Base-by-base conservation (phyloP, 306 rosid species). In the Dalbergia oliveri region DNA sequence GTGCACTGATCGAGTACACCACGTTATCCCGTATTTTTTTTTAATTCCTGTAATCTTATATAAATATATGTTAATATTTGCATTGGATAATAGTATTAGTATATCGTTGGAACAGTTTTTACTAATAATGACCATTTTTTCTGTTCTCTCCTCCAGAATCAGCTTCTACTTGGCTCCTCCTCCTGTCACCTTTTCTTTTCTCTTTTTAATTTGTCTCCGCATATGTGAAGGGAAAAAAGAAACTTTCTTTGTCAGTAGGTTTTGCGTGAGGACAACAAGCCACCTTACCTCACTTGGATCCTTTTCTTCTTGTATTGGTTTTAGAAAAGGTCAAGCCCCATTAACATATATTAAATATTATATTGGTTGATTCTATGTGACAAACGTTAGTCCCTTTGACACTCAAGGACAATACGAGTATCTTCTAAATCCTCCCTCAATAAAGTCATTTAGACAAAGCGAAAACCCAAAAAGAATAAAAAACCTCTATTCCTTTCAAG, bases 341-440 rank as follows among this genome's bases (percentile, higher is more conserved):
- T 18, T 76, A 72, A n/a, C 47, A 18, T 79, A 37, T 37, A 37
- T 37, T 37, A 3, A 37, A 44, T 44, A 44, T 80, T 77, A 79
- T 84, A 85, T 81, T 49, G 33, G 82, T 77, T 83, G 99, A 96
- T 89, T 93, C 99, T 90, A 13, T 90, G 15, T 84, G 97, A 93
- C 98, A 96, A 93, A 91, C 93, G 91, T 89, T 86, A 86, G 88
- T 91, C 83, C 79, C 78, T 79, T 79, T 72, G 87, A 63, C 81
- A 75, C 93, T 88, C 79, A 83, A 89, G 89, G 97, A 93, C 97
- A 93, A 87, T 87, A 66, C 81, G 83, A 96, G 99, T 74, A 91
- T 89, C 88, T 78, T 84, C 51, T 59, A 56, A 76, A 75, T 73
- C 41, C 41, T 53, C 14, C 77, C 57, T 33, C 61, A 56, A 72